phyloP scores from a whole-genome alignment of 1,139 yeast genomes.

The Hyphopichia fennica region DNA sequence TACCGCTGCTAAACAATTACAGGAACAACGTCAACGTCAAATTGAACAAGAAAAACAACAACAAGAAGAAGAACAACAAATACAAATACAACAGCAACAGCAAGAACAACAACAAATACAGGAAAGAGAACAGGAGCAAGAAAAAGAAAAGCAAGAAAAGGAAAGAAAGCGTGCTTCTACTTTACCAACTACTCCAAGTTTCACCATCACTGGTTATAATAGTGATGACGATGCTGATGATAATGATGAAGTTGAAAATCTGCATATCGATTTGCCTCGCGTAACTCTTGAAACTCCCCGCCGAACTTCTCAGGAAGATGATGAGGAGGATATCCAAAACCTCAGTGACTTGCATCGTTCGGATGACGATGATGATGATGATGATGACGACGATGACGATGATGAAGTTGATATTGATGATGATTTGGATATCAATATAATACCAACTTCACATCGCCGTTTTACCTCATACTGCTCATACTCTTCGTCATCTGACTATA shows the following conservation, averaged over 20 bases:
- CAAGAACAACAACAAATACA: too few species aligned
- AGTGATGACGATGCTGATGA: slow-evolving; percentile 9
- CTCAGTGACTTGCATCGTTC: slow-evolving; percentile 36
- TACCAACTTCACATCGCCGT: background rate
- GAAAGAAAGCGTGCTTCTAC: background rate
- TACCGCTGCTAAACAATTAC: background rate
- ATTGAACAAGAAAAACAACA: background rate
- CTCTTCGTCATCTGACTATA: slow-evolving; percentile 16
- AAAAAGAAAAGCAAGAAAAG: background rate
- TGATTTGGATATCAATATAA: slow-evolving; percentile 7
- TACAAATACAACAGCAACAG: too few species aligned
- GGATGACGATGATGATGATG: slow-evolving; percentile 36
- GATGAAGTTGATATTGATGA: slow-evolving; percentile 7
- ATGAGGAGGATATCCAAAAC: slow-evolving; percentile 30
- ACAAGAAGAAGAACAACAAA: background rate
- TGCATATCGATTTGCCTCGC: too few species aligned
- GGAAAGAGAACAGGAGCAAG: background rate
- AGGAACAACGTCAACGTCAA: background rate
- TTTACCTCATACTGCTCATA: background rate
- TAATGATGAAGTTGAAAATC: background rate
- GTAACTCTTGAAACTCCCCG: background rate
- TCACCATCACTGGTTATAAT: slow-evolving; percentile 2
- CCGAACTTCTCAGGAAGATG: slow-evolving; percentile 18
- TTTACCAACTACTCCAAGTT: slow-evolving; percentile 13
- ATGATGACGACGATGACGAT: slow-evolving; percentile 15